phyloP scores from a whole-genome alignment of 768 basidiomycete species.

The Lyophyllum atratum region DNA sequence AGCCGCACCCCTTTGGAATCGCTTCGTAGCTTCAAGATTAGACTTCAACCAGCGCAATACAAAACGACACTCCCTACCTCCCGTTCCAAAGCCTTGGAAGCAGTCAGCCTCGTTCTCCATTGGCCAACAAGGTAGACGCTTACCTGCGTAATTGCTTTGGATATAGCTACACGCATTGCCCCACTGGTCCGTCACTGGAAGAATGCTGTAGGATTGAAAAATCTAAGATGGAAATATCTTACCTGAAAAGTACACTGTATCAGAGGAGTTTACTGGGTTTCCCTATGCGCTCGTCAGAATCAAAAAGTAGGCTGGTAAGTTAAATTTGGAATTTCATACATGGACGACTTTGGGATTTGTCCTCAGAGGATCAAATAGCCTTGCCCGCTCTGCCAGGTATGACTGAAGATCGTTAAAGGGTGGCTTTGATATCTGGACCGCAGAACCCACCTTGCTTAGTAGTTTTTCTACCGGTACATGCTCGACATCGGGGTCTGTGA shows the following conservation, averaged over 20 bases:
- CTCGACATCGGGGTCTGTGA: slow-evolving; percentile 84
- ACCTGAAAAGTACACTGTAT: slow-evolving; percentile 95
- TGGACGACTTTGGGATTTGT: slow-evolving; percentile 68
- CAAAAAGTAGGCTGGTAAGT: not conserved
- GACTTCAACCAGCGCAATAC: not conserved
- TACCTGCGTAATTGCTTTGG: slow-evolving; percentile 86
- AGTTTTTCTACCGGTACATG: slow-evolving; percentile 81
- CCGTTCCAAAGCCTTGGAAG: slow-evolving; percentile 81
- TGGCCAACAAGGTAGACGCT: slow-evolving; percentile 16
- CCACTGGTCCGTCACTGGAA: slow-evolving; percentile 79
- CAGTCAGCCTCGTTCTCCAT: not conserved
- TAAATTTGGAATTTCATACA: slow-evolving; percentile 37
- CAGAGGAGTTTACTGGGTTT: slow-evolving; percentile 80
- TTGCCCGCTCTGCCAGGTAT: slow-evolving; percentile 81
- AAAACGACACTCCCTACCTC: slow-evolving; percentile 43
- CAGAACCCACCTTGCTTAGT: slow-evolving; percentile 69
- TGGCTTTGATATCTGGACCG: not conserved
- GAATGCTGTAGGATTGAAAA: not conserved
- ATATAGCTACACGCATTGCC: slow-evolving; percentile 90
- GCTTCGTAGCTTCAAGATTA: slow-evolving; percentile 43
- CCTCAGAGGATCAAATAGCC: slow-evolving; percentile 70
- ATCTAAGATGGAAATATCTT: slow-evolving; percentile 1
- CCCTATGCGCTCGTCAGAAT: slow-evolving; percentile 50
- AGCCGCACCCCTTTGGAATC: slow-evolving; percentile 92
- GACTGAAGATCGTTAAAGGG: slow-evolving; percentile 46